These are phyloP conservation scores for Pseudopithomyces maydicus DNA, from an alignment of 2,329 filamentous ascomycete genomes.

Conservation along the genomic window DNA sequence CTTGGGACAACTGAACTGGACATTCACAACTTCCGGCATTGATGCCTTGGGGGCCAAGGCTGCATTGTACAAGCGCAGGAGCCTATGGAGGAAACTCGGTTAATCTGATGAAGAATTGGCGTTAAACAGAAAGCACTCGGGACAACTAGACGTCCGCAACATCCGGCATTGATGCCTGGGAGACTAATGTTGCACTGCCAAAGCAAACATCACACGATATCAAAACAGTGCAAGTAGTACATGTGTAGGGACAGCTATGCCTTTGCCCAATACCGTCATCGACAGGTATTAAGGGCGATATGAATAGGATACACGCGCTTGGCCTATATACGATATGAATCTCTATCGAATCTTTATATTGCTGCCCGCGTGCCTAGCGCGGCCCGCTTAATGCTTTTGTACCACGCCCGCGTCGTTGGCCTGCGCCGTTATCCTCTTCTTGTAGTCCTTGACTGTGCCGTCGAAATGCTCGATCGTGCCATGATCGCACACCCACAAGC, in stretches of 20 bases:
- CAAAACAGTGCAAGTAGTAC: background rate
- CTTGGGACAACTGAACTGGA: too few relatives aligned
- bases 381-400: constrained; percentile 51
- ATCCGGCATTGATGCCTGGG: background rate
- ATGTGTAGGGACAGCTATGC: background rate
- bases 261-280: background rate
- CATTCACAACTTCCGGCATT: too few relatives aligned
- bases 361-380: background rate
- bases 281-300: background rate
- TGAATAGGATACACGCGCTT: background rate
- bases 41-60: too few relatives aligned
- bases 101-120: too few relatives aligned
- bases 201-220: constrained; percentile 3
- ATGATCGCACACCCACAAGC: constrained; percentile 93
- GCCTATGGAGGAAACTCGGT: too few relatives aligned
- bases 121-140: too few relatives aligned
- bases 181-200: too few relatives aligned
- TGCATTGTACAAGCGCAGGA: too few relatives aligned
- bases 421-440: constrained; percentile 92
- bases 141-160: background rate
- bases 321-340: background rate
- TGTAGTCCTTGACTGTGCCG: constrained; percentile 94
- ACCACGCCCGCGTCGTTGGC: constrained; percentile 88
- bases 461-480: constrained; percentile 96
- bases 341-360: background rate